Base-by-base conservation (phyloP, 1,284 basidiomycete species). In the Takashimella tepidaria region DNA sequence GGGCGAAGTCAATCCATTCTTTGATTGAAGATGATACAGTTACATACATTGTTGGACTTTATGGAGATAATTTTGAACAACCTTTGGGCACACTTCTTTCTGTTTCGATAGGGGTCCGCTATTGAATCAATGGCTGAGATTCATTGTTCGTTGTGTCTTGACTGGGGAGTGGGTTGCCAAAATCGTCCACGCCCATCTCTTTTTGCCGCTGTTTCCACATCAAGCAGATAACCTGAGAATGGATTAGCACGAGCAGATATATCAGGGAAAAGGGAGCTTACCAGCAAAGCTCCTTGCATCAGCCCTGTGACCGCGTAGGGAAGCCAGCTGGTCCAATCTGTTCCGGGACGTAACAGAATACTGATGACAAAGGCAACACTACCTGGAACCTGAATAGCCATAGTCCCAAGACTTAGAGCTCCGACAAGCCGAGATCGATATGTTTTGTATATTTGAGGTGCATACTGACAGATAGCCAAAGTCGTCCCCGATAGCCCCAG, bases 351-450 rank as follows among this genome's bases (percentile, higher is more conserved):
- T n/a, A 88, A 72, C 8, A 85, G 87, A 58, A 96, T 87, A 57
- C 88, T 90, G 41, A 88, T 70, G 12, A 92, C 87, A 83, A 98
- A 97, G 40, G 92, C 73, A 20, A 91, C 79, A 1, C 88, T 87
- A 2, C 95, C 95, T 0, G 95, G 95, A 5, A 86, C 91, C 75
- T 98, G 93, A 21, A 98, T 87, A 45, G 60, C 50, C 95, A 98
- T 97, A 83, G 91, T 96, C 1, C 86, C 86, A 59, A 98, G 88
- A 63, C 87, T 92, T 21, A 98, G 79, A 1, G 92, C 91, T 10
- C 92, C 93, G 6, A 98, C 93, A 5, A 93, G 81, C 64, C 85
- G 86, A 40, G 82, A 77, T 5, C 78, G 77, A 63, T 86, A 92
- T 1, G 93, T 86, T 37, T 37, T 37, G 19, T 82, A 64, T 40